These are phyloP conservation scores for Inga oerstediana DNA, from an alignment of 306 rosid genomes.

Conservation along the genomic window DNA sequence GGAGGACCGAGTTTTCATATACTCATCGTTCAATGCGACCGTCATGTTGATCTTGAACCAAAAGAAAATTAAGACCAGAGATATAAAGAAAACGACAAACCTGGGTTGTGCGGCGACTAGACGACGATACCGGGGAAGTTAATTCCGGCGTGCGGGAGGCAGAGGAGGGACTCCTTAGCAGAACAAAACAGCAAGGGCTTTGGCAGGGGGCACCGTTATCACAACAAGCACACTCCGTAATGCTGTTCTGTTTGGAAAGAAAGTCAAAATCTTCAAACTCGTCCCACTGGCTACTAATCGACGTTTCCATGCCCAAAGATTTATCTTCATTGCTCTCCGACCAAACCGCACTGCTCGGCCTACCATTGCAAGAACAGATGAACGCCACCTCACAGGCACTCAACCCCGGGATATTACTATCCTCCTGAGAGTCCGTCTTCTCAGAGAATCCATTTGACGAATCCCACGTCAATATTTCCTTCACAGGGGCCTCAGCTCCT, in stretches of 20 bases:
- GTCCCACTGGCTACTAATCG: conserved; percentile 37
- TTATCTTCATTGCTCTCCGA: conserved; percentile 50
- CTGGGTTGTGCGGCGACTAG: conserved; percentile 55
- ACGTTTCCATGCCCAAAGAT: conserved; percentile 41
- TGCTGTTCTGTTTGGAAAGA: conserved; percentile 19
- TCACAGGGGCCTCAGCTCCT: conserved; percentile 37
- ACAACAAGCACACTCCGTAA: conserved; percentile 33
- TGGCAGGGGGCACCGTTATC: conserved; percentile 45
- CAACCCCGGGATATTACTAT: conserved; percentile 10
- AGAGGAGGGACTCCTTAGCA: conserved; percentile 46
- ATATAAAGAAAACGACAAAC: conserved; percentile 43
- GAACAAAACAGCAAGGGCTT: conserved; percentile 78
- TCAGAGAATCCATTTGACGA: conserved; percentile 38
- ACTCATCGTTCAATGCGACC: conserved; percentile 22
- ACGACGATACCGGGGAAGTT: conserved; percentile 58
- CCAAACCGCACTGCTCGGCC: conserved; percentile 54
- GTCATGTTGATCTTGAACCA: not conserved
- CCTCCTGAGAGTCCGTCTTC: conserved; percentile 11
- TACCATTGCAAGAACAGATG: conserved; percentile 43
- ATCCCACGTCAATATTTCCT: conserved; percentile 47
- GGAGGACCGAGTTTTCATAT: not conserved
- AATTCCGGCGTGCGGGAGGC: conserved; percentile 71
- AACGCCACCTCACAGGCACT: conserved; percentile 25
- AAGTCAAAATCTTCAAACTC: conserved; percentile 38
- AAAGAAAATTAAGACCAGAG: not conserved